These are phyloP conservation scores for Aspergillus sp. DNA, from an alignment of 2,329 filamentous ascomycete species.

Conservation along the genomic window DNA sequence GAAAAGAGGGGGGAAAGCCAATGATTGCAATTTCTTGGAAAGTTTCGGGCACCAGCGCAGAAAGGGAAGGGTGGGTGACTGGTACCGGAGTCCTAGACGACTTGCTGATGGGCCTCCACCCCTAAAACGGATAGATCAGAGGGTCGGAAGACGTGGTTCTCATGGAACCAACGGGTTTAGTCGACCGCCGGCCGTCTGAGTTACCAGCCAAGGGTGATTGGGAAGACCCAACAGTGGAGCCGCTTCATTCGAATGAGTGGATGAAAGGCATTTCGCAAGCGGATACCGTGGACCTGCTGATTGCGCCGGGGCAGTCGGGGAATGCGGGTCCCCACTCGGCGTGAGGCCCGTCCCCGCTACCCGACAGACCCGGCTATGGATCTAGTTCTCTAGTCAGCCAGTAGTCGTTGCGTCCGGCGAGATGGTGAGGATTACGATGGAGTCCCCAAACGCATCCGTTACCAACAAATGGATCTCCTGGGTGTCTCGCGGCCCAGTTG, in stretches of 20 bases:
- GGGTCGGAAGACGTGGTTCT: background rate
- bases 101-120: constrained; percentile 2
- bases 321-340: constrained; percentile 28
- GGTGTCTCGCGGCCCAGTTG: background rate
- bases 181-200: constrained; percentile 10
- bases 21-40: constrained; percentile 4
- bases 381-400: constrained; percentile 6
- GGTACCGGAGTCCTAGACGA: constrained; percentile 9
- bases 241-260: constrained; percentile 2
- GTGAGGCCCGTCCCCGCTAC: constrained; percentile 24
- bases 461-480: background rate
- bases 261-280: background rate
- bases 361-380: constrained; percentile 15
- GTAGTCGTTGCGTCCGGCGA: background rate
- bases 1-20: background rate
- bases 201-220: background rate
- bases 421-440: background rate
- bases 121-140: constrained; percentile 6
- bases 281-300: constrained; percentile 17
- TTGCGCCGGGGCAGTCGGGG: constrained; percentile 23
- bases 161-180: background rate
- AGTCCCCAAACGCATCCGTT: constrained; percentile 1
- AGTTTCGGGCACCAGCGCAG: constrained; percentile 21
- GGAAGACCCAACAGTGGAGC: constrained; percentile 2
- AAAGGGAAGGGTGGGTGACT: constrained; percentile 8